Evolutionary conservation across 768 basidiomycete species (phyloP), one percentile per base, ranked within the genome.

Genomic region (Mycena sanguinolenta): DNA sequence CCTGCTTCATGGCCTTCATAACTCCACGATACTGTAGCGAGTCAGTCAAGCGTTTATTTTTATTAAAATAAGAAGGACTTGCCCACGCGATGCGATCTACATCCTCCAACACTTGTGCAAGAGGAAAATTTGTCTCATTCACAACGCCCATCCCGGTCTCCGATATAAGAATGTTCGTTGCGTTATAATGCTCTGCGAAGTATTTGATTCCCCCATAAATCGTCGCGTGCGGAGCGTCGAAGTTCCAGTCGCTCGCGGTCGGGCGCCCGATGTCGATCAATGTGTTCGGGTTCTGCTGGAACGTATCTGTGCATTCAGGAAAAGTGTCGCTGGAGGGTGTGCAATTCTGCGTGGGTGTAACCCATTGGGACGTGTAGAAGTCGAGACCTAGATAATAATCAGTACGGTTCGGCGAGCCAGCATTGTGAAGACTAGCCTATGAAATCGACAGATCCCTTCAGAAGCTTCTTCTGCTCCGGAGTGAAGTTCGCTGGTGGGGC

Each of bases 121-220:
- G 55, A 0, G 84, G 76, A 19, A 81, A 67, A 34, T 59, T 71
- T 72, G 79, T 80, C 74, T 85, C 85, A 62, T 78, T 78, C 75
- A 84, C 79, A 36, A 80, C 81, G 12, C 82, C 77, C 72, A 85
- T 85, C 16, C 85, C 85, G 66, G 85, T 86, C 77, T 86, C 85
- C 12, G 84, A 85, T 32, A 84, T 64, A 10, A 70, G 42, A 19
- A 73, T 73, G 38, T 73, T 70, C 38, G 68, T 73, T 50, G 72
- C 72, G 32, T 70, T 70, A 58, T 70, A 73, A 44, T 44, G 67
- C 13, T 67, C 21, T 1, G 69, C 68, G 12, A 73, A 0, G 27
- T 73, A 73, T 38, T 70, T 67, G 65, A 73, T 73, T 1, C 72
- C 72, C 4, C 69, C 72, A 58, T 73, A 73, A 42, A 73, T 73